A percentile compares a stretch with the other conserved stretches of the same genome.
Conservation (phyloP, 495 filamentous ascomycete genomes). For the Stereocaulon alpinum region DNA sequence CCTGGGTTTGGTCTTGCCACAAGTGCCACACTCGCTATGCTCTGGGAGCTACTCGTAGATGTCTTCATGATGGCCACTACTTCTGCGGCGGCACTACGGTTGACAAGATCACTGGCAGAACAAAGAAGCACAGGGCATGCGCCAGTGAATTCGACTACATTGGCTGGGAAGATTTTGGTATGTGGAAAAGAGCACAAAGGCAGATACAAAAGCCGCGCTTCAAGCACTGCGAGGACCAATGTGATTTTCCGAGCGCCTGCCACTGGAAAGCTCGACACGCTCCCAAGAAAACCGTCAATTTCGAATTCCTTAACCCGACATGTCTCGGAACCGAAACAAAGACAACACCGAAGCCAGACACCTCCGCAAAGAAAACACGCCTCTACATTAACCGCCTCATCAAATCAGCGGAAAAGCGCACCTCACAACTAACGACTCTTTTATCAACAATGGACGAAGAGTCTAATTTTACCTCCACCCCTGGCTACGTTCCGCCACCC, state of each 20-base stretch:
- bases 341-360: background rate
- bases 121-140: slow-evolving; percentile 31
- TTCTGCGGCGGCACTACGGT: slow-evolving; percentile 37
- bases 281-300: background rate
- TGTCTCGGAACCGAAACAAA: slow-evolving; percentile 5
- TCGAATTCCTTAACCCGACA: slow-evolving; percentile 2
- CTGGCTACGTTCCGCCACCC: background rate
- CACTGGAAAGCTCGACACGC: slow-evolving; percentile 14
- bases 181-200: slow-evolving; percentile 24
- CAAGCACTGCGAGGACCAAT: slow-evolving; percentile 16
- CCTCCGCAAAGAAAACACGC: background rate
- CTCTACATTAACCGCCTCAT: background rate
- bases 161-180: slow-evolving; percentile 34
- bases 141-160: slow-evolving; percentile 38
- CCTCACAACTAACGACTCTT: slow-evolving; percentile 4
- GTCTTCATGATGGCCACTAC: slow-evolving; percentile 38
- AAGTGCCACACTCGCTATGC: slow-evolving; percentile 32
- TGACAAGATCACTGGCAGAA: slow-evolving; percentile 20
- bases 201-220: background rate
- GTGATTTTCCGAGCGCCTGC: slow-evolving; percentile 19
- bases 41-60: slow-evolving; percentile 35
- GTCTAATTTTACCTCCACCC: slow-evolving; percentile 1
- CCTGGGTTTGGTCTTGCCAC: slow-evolving; percentile 41
- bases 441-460: slow-evolving; percentile 11
- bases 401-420: slow-evolving; percentile 9